phyloP scores from a whole-genome alignment of 2,329 filamentous ascomycete species.

The Davidsoniella neocaledoniae region DNA sequence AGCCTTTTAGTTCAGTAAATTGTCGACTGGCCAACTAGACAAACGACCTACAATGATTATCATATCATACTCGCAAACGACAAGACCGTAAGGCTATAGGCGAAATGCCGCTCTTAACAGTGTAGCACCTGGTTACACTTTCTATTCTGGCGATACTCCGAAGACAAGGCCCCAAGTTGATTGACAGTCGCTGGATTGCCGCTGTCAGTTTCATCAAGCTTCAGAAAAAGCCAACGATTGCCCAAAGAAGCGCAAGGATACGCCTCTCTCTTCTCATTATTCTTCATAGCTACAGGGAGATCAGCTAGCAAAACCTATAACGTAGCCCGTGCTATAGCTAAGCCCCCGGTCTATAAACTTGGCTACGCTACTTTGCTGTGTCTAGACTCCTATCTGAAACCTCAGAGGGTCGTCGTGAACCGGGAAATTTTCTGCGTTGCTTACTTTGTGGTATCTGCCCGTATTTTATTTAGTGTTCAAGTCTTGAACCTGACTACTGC shows the following conservation, averaged over 20 bases:
- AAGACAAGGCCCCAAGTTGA: background rate
- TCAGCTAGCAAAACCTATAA: background rate
- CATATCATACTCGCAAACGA: background rate
- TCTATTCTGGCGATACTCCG: too few species aligned
- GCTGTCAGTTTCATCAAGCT: background rate
- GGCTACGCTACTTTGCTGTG: background rate
- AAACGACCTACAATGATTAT: too few species aligned
- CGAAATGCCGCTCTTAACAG: background rate
- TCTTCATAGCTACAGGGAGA: too few species aligned
- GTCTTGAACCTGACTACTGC: too few species aligned
- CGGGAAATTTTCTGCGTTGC: too few species aligned
- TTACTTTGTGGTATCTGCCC: too few species aligned
- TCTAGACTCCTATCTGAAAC: constrained; percentile 10
- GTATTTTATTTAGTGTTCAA: too few species aligned
- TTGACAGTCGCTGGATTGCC: background rate
- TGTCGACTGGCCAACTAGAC: too few species aligned
- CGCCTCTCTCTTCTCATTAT: too few species aligned
- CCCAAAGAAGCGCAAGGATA: background rate
- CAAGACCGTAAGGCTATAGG: background rate
- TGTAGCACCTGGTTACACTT: too few species aligned
- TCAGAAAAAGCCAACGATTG: background rate
- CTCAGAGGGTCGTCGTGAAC: constrained; percentile 4
- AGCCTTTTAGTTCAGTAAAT: too few species aligned
- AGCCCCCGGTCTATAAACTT: background rate
- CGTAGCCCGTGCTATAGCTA: background rate